A percentile compares a stretch with the other conserved stretches of the same genome.
These are phyloP conservation scores for Penicillium subrubescens DNA, from an alignment of 495 filamentous ascomycete species.

Conservation along the genomic window DNA sequence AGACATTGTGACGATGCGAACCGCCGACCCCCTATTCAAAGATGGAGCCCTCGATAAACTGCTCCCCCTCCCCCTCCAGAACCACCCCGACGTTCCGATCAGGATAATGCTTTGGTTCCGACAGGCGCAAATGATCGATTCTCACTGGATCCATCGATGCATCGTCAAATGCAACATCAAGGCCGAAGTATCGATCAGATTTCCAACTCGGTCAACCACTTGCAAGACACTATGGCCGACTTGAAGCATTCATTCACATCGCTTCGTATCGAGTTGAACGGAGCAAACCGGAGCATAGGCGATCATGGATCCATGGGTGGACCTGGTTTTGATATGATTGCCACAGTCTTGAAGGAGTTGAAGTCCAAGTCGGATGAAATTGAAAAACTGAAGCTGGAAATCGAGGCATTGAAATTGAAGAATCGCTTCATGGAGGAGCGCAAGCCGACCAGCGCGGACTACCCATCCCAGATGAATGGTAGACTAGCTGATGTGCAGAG, in stretches of 20 bases:
- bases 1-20: constrained; percentile 51
- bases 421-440: constrained; percentile 43
- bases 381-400: constrained; percentile 49
- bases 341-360: constrained; percentile 48
- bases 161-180: constrained; percentile 46
- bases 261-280: constrained; percentile 47
- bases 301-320: constrained; percentile 15
- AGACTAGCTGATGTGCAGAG: constrained; percentile 39
- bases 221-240: constrained; percentile 51
- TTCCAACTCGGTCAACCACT: constrained; percentile 45
- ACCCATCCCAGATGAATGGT: constrained; percentile 9
- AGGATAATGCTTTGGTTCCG: constrained; percentile 35
- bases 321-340: constrained; percentile 44
- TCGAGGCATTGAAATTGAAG: constrained; percentile 46
- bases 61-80: constrained; percentile 30
- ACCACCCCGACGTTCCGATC: constrained; percentile 17
- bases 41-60: constrained; percentile 39
- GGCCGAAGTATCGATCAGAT: constrained; percentile 48
- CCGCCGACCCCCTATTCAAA: constrained; percentile 43
- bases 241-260: constrained; percentile 47
- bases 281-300: constrained; percentile 26
- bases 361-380: constrained; percentile 49
- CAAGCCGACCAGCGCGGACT: constrained; percentile 14
- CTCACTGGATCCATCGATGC: constrained; percentile 26
- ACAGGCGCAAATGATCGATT: constrained; percentile 24